These are phyloP conservation scores for Lathyrus aphaca DNA, from an alignment of 306 rosid species.

Conservation along the genomic window DNA sequence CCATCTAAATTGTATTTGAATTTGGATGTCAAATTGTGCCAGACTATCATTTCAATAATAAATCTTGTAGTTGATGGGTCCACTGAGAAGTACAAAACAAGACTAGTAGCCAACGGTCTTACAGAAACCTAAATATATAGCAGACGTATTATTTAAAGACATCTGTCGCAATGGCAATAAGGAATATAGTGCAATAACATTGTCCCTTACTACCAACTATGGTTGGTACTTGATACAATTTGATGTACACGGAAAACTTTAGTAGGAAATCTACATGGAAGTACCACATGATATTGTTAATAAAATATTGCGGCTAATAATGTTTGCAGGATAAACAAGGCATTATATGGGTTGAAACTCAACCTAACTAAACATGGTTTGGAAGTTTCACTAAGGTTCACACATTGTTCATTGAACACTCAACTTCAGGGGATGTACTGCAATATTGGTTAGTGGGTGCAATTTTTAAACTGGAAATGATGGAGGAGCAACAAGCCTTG, in stretches of 20 bases:
- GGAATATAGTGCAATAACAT: neutral
- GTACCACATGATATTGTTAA: too few relatives aligned
- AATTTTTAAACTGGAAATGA: neutral
- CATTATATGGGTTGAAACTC: too few relatives aligned
- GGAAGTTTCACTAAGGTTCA: too few relatives aligned
- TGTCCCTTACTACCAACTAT: neutral
- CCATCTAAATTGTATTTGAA: neutral
- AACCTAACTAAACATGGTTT: too few relatives aligned
- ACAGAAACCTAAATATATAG: neutral
- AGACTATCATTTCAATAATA: neutral
- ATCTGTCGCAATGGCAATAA: neutral
- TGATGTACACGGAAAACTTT: too few relatives aligned
- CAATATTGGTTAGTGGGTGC: neutral
- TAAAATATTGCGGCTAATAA: too few relatives aligned
- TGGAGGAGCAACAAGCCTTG: neutral
- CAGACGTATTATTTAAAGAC: neutral
- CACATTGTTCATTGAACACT: neutral
- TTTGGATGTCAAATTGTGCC: neutral
- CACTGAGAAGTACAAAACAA: neutral
- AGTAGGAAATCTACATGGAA: too few relatives aligned
- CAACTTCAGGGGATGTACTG: neutral
- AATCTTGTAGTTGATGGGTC: neutral
- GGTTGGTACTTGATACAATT: neutral
- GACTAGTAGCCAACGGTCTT: too few relatives aligned
- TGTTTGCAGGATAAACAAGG: too few relatives aligned